Evolutionary conservation across 2,329 filamentous ascomycete species (phyloP).

Genomic region (Leptosphaerulina australis): DNA sequence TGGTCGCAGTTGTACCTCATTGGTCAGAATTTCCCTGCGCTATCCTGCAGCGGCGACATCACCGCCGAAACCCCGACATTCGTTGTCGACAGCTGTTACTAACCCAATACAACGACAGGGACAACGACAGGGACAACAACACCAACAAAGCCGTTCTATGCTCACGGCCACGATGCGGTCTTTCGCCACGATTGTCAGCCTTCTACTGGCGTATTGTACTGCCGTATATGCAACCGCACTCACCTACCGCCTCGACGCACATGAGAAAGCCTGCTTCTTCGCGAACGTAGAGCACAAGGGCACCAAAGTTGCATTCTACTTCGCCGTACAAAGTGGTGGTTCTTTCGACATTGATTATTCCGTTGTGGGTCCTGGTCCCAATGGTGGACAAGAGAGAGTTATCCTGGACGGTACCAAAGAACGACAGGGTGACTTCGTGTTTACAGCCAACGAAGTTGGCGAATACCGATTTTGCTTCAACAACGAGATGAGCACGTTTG

Average conservation of each 20-base stretch:
- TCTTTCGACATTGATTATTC: slow-evolving; percentile 96
- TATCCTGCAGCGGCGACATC: slow-evolving; percentile 27
- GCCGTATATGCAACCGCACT: slow-evolving; percentile 84
- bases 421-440: slow-evolving; percentile 96
- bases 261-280: slow-evolving; percentile 97
- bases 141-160: slow-evolving; percentile 12
- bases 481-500: slow-evolving; percentile 97
- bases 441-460: slow-evolving; percentile 84
- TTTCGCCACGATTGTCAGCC: slow-evolving; percentile 47
- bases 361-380: slow-evolving; percentile 72
- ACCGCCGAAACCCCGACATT: slow-evolving; percentile 25
- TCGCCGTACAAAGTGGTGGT: slow-evolving; percentile 98
- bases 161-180: slow-evolving; percentile 43
- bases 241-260: slow-evolving; percentile 87
- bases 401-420: slow-evolving; percentile 88
- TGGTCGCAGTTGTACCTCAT: slow-evolving; percentile 16
- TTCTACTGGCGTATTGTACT: slow-evolving; percentile 73
- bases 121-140: slow-evolving; percentile 10
- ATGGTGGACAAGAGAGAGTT: slow-evolving; percentile 62
- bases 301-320: slow-evolving; percentile 97
- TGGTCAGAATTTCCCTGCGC: slow-evolving; percentile 28
- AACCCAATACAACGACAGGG: slow-evolving; percentile 17
- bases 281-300: slow-evolving; percentile 75
- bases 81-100: slow-evolving; percentile 43
- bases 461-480: slow-evolving; percentile 98